Evolutionary conservation across 305 asterid genomes (phyloP).

Genomic region (Monarda citriodora): DNA sequence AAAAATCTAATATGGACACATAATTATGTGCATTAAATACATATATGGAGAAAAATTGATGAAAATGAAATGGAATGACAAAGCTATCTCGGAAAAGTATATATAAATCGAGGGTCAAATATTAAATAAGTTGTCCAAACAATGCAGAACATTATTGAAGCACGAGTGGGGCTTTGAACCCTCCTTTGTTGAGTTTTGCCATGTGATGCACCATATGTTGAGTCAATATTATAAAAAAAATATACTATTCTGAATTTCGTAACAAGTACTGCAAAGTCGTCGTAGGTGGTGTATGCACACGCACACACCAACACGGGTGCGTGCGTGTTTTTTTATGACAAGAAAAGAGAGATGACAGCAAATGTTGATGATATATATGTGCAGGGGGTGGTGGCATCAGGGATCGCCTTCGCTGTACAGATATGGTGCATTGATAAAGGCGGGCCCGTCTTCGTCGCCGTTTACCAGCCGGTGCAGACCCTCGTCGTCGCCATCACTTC

Average conservation of each 20-base stretch:
- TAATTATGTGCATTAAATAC: slow-evolving; percentile 1
- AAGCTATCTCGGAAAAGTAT: not conserved
- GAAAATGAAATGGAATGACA: slow-evolving; percentile 13
- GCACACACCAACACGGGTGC: slow-evolving; percentile 1
- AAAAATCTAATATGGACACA: slow-evolving; percentile 2
- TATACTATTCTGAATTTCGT: no score
- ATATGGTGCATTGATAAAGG: slow-evolving; percentile 99
- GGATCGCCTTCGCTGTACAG: slow-evolving; percentile 99
- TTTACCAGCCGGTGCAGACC: slow-evolving; percentile 99
- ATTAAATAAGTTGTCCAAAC: slow-evolving; percentile 21
- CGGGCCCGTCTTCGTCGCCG: slow-evolving; percentile 99
- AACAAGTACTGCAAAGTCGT: not conserved
- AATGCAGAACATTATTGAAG: slow-evolving; percentile 12
- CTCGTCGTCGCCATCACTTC: slow-evolving; percentile 95
- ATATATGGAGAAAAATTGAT: not conserved
- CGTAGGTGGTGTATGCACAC: not conserved
- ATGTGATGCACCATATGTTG: slow-evolving; percentile 27
- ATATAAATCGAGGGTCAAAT: not conserved
- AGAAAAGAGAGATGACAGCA: slow-evolving; percentile 21
- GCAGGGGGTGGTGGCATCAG: slow-evolving; percentile 99
- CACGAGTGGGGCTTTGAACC: slow-evolving; percentile 21
- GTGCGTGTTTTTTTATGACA: slow-evolving; percentile 1
- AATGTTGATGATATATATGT: slow-evolving; percentile 31
- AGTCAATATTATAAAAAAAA: slow-evolving; percentile 16
- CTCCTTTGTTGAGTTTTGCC: slow-evolving; percentile 16